phyloP scores from a whole-genome alignment of 2,329 filamentous ascomycete species.

The Beauveria brongniartii region DNA sequence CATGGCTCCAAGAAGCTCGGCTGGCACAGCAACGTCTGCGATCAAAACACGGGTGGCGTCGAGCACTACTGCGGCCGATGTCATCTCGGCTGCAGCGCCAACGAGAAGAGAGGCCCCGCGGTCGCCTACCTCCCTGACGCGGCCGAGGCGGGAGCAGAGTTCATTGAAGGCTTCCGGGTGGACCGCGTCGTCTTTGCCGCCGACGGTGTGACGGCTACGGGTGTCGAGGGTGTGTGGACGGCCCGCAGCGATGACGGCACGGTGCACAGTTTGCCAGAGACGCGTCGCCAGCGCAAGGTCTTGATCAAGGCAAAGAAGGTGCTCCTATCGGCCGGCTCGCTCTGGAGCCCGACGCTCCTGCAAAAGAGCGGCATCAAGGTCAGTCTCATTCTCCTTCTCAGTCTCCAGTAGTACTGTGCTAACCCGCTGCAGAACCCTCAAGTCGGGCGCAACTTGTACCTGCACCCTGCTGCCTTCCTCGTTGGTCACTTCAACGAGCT shows the following conservation, averaged over 20 bases:
- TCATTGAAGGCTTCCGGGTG: slow-evolving; percentile 75
- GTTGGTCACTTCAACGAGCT: slow-evolving; percentile 61
- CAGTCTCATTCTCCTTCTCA: neutral
- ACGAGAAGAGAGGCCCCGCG: slow-evolving; percentile 70
- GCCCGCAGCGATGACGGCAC: slow-evolving; percentile 58
- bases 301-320: slow-evolving; percentile 72
- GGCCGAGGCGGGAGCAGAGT: slow-evolving; percentile 65
- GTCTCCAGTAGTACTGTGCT: slow-evolving; percentile 9
- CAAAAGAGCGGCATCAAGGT: slow-evolving; percentile 68
- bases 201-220: slow-evolving; percentile 50
- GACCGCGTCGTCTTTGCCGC: slow-evolving; percentile 63
- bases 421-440: slow-evolving; percentile 53
- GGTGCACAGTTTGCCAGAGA: slow-evolving; percentile 40
- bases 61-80: slow-evolving; percentile 68
- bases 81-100: slow-evolving; percentile 52
- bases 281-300: slow-evolving; percentile 49
- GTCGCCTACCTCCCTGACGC: slow-evolving; percentile 75
- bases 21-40: slow-evolving; percentile 59
- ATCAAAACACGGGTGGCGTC: slow-evolving; percentile 69
- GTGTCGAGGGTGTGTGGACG: slow-evolving; percentile 68
- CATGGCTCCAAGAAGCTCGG: slow-evolving; percentile 69
- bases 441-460: slow-evolving; percentile 71
- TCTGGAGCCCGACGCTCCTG: slow-evolving; percentile 71
- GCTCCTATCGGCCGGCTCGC: slow-evolving; percentile 66
- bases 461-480: slow-evolving; percentile 64